Percentiles rank a stretch among this genome's conserved stretches.
phyloP scores from a whole-genome alignment of 176 grass and related monocot species.

The Eleusine indica region DNA sequence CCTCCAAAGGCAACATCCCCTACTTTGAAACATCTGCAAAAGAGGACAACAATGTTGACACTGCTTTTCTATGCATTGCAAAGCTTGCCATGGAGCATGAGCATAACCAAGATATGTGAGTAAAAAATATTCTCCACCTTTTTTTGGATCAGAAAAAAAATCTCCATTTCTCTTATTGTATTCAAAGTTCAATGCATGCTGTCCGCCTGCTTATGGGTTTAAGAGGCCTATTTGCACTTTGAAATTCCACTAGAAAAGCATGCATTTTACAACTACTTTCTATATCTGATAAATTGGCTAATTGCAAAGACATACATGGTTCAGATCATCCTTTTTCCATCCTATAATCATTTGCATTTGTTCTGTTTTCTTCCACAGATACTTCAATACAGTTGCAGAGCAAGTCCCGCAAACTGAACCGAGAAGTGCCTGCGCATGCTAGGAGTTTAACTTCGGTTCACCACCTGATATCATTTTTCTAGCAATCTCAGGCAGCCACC shows the following conservation, averaged over 20 bases:
- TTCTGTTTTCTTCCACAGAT: constrained; percentile 47
- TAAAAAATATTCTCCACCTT: background rate
- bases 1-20: constrained; percentile 82
- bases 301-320: background rate
- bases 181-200: background rate
- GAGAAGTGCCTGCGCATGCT: constrained; percentile 82
- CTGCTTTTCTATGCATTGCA: constrained; percentile 77
- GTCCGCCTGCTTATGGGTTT: background rate
- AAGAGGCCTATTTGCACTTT: background rate
- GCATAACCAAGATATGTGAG: constrained; percentile 95
- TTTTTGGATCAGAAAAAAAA: background rate
- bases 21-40: constrained; percentile 96
- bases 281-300: background rate
- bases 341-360: constrained; percentile 6
- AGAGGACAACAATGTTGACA: constrained; percentile 88
- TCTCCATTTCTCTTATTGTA: background rate
- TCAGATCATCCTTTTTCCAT: background rate
- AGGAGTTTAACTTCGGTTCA: constrained; percentile 27
- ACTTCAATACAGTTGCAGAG: constrained; percentile 71
- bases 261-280: background rate
- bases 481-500: background rate
- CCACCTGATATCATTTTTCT: constrained; percentile 6
- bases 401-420: constrained; percentile 52
- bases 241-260: background rate
- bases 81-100: constrained; percentile 82